Evolutionary conservation across 2,329 filamentous ascomycete genomes (phyloP).

Genomic region (Orbilia javanica): DNA sequence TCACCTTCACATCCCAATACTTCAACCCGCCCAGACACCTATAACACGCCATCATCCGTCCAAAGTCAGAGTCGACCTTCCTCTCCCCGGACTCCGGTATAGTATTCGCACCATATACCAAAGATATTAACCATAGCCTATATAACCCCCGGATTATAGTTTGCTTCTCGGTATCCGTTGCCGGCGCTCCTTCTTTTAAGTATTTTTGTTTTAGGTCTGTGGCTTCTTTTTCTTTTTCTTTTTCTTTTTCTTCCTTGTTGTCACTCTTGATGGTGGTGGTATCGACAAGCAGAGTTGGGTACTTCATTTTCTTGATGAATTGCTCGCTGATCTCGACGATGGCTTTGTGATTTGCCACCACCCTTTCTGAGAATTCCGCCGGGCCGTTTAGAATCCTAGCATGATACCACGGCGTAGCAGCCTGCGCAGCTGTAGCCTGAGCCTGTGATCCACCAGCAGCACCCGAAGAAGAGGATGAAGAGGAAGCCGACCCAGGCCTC

Average conservation of each 20-base stretch:
- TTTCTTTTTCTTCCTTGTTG: not conserved
- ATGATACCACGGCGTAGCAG: conserved; percentile 36
- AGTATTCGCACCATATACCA: conserved; percentile 37
- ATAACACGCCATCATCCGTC: conserved; percentile 30
- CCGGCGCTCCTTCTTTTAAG: conserved; percentile 27
- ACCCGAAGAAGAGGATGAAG: not conserved
- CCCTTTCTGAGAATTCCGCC: conserved; percentile 28
- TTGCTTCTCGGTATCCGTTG: conserved; percentile 29
- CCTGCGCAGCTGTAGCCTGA: not conserved
- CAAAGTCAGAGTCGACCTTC: conserved; percentile 32
- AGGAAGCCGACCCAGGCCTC: not conserved
- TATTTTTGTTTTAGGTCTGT: conserved; percentile 14
- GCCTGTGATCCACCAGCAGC: not conserved
- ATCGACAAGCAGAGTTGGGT: conserved; percentile 29
- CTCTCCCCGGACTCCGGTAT: conserved; percentile 13
- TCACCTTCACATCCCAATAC: conserved; percentile 44
- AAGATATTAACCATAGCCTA: conserved; percentile 37
- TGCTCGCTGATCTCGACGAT: conserved; percentile 36
- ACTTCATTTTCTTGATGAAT: conserved; percentile 46
- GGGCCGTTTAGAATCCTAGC: conserved; percentile 30
- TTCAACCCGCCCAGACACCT: conserved; percentile 28
- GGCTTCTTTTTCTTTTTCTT: conserved; percentile 5
- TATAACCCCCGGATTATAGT: conserved; percentile 38
- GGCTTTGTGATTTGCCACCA: conserved; percentile 34
- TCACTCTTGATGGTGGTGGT: not conserved